phyloP scores from a whole-genome alignment of 768 basidiomycete genomes.

The Suillus subalutaceus region DNA sequence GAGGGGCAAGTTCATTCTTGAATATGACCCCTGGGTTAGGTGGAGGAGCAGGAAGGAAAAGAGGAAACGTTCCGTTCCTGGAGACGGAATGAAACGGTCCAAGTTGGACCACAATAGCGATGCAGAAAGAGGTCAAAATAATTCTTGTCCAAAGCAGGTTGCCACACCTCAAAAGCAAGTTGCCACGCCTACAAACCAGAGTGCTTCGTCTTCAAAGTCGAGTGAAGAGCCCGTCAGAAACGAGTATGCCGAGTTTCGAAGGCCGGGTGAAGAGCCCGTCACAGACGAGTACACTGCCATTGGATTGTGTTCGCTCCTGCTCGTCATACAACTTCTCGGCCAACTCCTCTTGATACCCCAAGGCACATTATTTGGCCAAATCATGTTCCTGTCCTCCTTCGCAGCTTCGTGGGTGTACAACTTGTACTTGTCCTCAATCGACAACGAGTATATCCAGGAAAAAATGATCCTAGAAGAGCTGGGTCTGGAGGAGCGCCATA shows the following conservation, averaged over 20 bases:
- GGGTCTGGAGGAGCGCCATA: not conserved
- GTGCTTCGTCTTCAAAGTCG: not conserved
- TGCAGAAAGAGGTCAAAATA: not conserved
- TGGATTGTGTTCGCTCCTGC: conserved; percentile 33
- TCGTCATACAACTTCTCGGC: conserved; percentile 35
- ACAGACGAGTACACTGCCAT: conserved; percentile 18
- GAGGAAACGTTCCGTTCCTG: not conserved
- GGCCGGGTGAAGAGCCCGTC: not conserved
- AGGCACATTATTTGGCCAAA: conserved; percentile 35
- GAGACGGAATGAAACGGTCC: not conserved
- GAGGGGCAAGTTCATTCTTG: conserved; percentile 25
- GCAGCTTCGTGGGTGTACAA: conserved; percentile 38
- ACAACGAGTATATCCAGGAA: conserved; percentile 24
- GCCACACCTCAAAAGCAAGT: not conserved
- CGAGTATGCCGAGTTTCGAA: no score
- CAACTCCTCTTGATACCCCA: conserved; percentile 41
- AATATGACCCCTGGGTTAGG: conserved; percentile 14
- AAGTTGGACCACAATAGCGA: conserved; percentile 12
- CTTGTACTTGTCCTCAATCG: conserved; percentile 32
- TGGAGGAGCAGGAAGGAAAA: not conserved
- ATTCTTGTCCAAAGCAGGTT: not conserved
- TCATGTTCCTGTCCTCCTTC: conserved; percentile 36
- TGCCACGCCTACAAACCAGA: not conserved
- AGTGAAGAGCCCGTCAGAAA: no score
- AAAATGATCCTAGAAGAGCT: conserved; percentile 15